A percentile compares a stretch with the other conserved stretches of the same genome.
phyloP scores from a whole-genome alignment of 164 flowering plant species.

The Vitis riparia region DNA sequence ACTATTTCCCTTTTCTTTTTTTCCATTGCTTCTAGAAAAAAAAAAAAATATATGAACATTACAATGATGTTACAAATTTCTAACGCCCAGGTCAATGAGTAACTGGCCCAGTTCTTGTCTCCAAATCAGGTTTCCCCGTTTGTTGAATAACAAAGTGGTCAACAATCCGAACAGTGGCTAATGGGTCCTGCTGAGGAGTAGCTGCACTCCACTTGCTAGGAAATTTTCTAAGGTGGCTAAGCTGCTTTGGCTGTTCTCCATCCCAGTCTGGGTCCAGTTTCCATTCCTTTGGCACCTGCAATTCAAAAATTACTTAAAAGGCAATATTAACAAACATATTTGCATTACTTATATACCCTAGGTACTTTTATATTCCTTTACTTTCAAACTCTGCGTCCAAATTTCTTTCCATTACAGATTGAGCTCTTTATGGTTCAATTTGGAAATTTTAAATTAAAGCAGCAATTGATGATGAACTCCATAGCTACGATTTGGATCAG shows the following conservation, averaged over 20 bases:
- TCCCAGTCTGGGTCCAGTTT: constrained; percentile 92
- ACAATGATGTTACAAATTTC: constrained; percentile 13
- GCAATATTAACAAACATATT: not conserved
- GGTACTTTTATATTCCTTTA: too few species aligned
- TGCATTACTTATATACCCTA: too few species aligned
- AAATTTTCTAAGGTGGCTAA: constrained; percentile 57
- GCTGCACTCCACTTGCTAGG: constrained; percentile 96
- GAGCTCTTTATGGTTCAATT: too few species aligned
- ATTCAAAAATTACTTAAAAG: not conserved
- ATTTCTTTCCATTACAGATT: too few species aligned
- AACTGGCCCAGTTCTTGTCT: constrained; percentile 24
- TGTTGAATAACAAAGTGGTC: constrained; percentile 76
- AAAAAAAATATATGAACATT: constrained; percentile 1
- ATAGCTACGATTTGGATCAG: too few species aligned
- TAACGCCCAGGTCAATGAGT: constrained; percentile 21
- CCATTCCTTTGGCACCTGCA: constrained; percentile 99
- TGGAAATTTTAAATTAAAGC: too few species aligned
- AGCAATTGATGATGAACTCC: too few species aligned
- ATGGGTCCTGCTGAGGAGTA: constrained; percentile 69
- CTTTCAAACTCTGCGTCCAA: too few species aligned
- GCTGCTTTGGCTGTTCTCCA: constrained; percentile 48
- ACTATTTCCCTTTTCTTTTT: not conserved
- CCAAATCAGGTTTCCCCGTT: constrained; percentile 22
- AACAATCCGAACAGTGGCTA: constrained; percentile 71
- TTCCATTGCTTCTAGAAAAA: not conserved